Percentiles rank a stretch among this genome's conserved stretches.
Evolutionary conservation across 139 green algal genomes (phyloP).

Genomic region (Microglena sp.): DNA sequence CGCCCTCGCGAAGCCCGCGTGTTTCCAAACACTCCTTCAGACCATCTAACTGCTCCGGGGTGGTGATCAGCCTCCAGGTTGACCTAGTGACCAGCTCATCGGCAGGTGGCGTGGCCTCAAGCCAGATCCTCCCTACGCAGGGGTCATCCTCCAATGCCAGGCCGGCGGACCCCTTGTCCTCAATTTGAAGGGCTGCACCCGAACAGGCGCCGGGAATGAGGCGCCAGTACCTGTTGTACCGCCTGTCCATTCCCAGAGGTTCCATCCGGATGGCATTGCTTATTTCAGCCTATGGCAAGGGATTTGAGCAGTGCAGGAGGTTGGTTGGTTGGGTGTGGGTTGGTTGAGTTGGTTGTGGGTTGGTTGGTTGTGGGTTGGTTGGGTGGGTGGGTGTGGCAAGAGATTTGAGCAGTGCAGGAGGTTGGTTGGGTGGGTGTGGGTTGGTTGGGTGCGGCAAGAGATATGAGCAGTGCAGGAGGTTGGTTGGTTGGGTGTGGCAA

Average conservation of each 20-base stretch:
- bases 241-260: slow-evolving; percentile 67
- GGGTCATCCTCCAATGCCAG: neutral
- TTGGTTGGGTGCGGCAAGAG: too few relatives aligned
- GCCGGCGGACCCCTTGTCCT: neutral
- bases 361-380: too few relatives aligned
- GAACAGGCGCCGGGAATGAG: slow-evolving; percentile 14
- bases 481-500: too few relatives aligned
- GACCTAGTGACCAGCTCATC: slow-evolving; percentile 18
- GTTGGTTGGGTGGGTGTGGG: too few relatives aligned
- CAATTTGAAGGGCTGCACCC: neutral
- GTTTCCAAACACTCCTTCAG: slow-evolving; percentile 22
- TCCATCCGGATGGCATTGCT: slow-evolving; percentile 30
- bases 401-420: too few relatives aligned
- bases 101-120: slow-evolving; percentile 36
- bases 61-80: slow-evolving; percentile 39
- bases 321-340: too few relatives aligned
- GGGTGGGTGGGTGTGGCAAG: too few relatives aligned
- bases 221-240: slow-evolving; percentile 70
- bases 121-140: slow-evolving; percentile 4
- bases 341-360: too few relatives aligned
- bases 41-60: slow-evolving; percentile 29
- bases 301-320: too few relatives aligned
- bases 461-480: too few relatives aligned
- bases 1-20: neutral
- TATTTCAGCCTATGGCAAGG: too few relatives aligned